Conservation (phyloP, 2,329 filamentous ascomycete genomes). For the Arthroderma sp. region DNA sequence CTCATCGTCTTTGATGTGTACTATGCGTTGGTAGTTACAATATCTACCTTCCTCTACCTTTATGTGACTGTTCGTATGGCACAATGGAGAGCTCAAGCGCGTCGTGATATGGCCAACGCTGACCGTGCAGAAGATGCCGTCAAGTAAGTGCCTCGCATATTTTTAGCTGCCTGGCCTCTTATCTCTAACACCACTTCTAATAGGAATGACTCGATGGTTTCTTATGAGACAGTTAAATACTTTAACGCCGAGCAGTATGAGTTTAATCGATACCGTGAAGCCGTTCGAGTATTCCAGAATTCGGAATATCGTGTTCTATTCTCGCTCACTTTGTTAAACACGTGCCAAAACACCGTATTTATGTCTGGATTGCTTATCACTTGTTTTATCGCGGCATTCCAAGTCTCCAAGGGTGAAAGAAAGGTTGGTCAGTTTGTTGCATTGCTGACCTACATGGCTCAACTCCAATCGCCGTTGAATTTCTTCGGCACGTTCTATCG, state of each 20-base stretch:
- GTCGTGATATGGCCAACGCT: conserved; percentile 87
- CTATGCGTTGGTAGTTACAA: conserved; percentile 76
- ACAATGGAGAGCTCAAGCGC: conserved; percentile 77
- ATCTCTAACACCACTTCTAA: conserved; percentile 4
- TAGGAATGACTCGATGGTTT: conserved; percentile 89
- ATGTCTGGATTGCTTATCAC: conserved; percentile 61
- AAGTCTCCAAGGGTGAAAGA: conserved; percentile 54
- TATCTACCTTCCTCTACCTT: conserved; percentile 91
- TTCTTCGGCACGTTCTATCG: conserved; percentile 93
- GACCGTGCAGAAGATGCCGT: conserved; percentile 92
- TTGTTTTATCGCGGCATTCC: conserved; percentile 62
- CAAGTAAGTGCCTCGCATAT: conserved; percentile 43
- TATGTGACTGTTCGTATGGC: conserved; percentile 96
- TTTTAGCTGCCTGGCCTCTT: not conserved
- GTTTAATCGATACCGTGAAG: conserved; percentile 56
- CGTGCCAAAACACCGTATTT: conserved; percentile 67
- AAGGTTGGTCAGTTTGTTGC: conserved; percentile 59
- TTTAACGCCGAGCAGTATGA: conserved; percentile 77
- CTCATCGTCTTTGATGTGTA: conserved; percentile 68
- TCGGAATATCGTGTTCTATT: conserved; percentile 65
- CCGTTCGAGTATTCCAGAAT: conserved; percentile 57
- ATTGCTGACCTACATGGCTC: conserved; percentile 63
- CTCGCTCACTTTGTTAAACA: conserved; percentile 68
- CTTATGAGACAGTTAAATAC: conserved; percentile 92
- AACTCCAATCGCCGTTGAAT: conserved; percentile 68